Evolutionary conservation across 2,329 filamentous ascomycete genomes (phyloP).

Genomic region (Hyphodiscus sp.): DNA sequence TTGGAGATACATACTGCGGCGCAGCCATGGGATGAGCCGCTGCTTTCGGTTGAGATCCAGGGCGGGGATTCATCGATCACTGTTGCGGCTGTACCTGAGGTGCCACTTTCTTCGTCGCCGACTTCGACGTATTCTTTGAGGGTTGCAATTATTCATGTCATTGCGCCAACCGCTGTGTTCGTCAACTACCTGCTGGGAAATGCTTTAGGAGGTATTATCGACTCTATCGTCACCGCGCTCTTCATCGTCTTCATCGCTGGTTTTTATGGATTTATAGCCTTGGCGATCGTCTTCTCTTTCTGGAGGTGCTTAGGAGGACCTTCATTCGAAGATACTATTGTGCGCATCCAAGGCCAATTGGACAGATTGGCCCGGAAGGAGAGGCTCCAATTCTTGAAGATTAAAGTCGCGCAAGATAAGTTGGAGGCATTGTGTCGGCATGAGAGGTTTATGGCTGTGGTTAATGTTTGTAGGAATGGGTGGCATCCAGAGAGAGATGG

Average conservation of each 20-base stretch:
- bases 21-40: not conserved
- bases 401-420: not conserved
- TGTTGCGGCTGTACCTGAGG: not conserved
- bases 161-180: slow-evolving; percentile 9
- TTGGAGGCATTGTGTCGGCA: not conserved
- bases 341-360: not conserved
- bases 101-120: slow-evolving; percentile 7
- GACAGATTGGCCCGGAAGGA: not conserved
- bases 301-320: not conserved
- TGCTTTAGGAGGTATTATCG: not conserved
- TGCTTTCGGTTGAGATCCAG: slow-evolving; percentile 1
- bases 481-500: not conserved
- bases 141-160: slow-evolving; percentile 6
- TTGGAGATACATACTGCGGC: not conserved
- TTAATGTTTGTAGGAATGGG: not conserved
- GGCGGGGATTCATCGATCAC: not conserved
- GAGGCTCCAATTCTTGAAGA: not conserved
- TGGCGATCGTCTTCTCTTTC: not conserved
- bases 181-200: slow-evolving; percentile 2
- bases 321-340: not conserved
- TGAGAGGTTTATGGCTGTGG: not conserved
- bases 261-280: not conserved
- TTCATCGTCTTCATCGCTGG: not conserved
- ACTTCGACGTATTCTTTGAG: slow-evolving; percentile 7
- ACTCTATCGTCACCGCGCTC: not conserved